Percentiles rank a stretch among this genome's conserved stretches.
Evolutionary conservation across 2,329 filamentous ascomycete genomes (phyloP).

Genomic region (Eutypa lata): DNA sequence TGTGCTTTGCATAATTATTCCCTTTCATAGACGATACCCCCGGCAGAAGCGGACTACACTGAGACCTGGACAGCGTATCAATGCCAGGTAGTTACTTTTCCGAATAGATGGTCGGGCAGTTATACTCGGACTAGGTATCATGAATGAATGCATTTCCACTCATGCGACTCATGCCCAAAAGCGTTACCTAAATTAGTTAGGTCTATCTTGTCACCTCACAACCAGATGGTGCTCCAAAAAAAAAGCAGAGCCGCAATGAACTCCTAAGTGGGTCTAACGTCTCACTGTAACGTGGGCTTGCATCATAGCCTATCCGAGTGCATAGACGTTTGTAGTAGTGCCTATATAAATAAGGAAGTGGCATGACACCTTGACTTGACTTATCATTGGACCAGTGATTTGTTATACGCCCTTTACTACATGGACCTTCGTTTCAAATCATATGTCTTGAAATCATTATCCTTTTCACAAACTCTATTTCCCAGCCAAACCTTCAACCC

Average conservation of each 20-base stretch:
- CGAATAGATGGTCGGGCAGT: neutral
- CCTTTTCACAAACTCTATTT: too few relatives aligned
- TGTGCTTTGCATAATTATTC: slow-evolving; percentile 3
- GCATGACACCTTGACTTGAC: neutral
- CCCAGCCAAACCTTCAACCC: too few relatives aligned
- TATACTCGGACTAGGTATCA: neutral
- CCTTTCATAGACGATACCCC: slow-evolving; percentile 24
- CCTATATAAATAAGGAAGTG: neutral
- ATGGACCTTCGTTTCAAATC: too few relatives aligned
- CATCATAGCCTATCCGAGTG: neutral
- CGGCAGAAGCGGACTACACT: slow-evolving; percentile 6
- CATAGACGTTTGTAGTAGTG: neutral
- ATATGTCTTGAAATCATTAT: too few relatives aligned
- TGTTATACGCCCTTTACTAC: slow-evolving; percentile 1
- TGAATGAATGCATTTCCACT: too few relatives aligned
- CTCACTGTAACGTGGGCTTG: neutral
- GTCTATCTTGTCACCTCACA: too few relatives aligned
- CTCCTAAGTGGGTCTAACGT: neutral
- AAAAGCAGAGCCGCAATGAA: neutral
- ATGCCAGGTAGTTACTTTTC: neutral
- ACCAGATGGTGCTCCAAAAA: too few relatives aligned
- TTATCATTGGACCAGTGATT: too few relatives aligned
- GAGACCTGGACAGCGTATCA: slow-evolving; percentile 5
- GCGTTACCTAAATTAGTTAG: too few relatives aligned
- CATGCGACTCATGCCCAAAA: too few relatives aligned